A percentile compares a stretch with the other conserved stretches of the same genome.
Evolutionary conservation across 1,139 yeast species (phyloP).

Genomic region (Ogataea hybrid): DNA sequence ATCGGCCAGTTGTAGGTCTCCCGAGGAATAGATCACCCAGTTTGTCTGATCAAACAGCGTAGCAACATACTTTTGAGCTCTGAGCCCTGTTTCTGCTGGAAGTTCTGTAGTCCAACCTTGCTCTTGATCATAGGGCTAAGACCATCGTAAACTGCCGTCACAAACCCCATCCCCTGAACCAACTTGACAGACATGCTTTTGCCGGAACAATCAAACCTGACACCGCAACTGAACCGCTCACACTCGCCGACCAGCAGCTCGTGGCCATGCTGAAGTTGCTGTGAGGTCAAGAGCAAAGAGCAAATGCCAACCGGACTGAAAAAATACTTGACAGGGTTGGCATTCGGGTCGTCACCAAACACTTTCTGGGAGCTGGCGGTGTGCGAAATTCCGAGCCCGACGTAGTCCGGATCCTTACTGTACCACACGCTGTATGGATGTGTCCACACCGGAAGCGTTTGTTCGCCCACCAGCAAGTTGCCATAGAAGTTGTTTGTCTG

Average conservation of each 20-base stretch:
- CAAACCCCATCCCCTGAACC: slow-evolving; percentile 71
- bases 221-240: slow-evolving; percentile 30
- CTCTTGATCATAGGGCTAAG: slow-evolving; percentile 55
- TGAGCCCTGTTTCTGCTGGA: slow-evolving; percentile 27
- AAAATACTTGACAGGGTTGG: slow-evolving; percentile 32
- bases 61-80: slow-evolving; percentile 26
- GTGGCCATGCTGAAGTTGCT: slow-evolving; percentile 25
- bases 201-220: slow-evolving; percentile 15
- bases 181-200: slow-evolving; percentile 34
- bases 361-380: slow-evolving; percentile 57
- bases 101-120: slow-evolving; percentile 62
- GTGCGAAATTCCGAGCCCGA: slow-evolving; percentile 69
- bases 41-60: slow-evolving; percentile 37
- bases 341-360: slow-evolving; percentile 53
- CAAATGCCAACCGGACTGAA: slow-evolving; percentile 36
- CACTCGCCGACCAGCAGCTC: slow-evolving; percentile 29
- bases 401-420: slow-evolving; percentile 38
- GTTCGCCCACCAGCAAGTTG: slow-evolving; percentile 66
- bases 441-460: slow-evolving; percentile 67
- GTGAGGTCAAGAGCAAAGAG: slow-evolving; percentile 30
- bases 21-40: slow-evolving; percentile 48
- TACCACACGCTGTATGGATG: slow-evolving; percentile 83
- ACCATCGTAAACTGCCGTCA: slow-evolving; percentile 56
- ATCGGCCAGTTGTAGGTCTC: slow-evolving; percentile 43
- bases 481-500: slow-evolving; percentile 85